Conservation (phyloP, 192 early-diverging fungal species). For the Backusella mclennaniae region DNA sequence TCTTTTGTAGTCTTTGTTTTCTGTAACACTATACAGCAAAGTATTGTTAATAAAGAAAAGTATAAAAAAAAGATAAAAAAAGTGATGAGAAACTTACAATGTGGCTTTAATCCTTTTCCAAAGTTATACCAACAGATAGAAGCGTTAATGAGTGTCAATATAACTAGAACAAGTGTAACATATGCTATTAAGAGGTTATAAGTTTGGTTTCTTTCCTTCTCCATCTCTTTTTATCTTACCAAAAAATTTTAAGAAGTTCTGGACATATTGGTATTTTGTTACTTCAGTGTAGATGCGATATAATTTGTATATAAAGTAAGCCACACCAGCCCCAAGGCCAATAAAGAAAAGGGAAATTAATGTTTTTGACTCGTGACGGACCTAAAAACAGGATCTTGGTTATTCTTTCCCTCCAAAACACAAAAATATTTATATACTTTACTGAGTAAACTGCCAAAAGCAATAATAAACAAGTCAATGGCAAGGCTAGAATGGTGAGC, state of each 20-base stretch:
- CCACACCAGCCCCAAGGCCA: conserved; percentile 59
- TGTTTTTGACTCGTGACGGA: conserved; percentile 61
- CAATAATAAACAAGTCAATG: conserved; percentile 58
- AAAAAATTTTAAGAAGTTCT: conserved; percentile 69
- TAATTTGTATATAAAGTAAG: conserved; percentile 69
- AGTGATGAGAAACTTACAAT: conserved; percentile 41
- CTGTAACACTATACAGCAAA: neutral
- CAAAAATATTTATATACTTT: neutral
- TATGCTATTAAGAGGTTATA: conserved; percentile 25
- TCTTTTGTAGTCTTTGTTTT: neutral
- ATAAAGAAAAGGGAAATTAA: conserved; percentile 61
- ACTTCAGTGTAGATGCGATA: conserved; percentile 57
- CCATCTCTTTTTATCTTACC: conserved; percentile 38
- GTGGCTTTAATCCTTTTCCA: conserved; percentile 61
- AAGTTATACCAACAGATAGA: conserved; percentile 62
- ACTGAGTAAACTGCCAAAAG: conserved; percentile 65
- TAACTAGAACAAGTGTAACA: conserved; percentile 43
- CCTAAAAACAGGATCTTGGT: conserved; percentile 10
- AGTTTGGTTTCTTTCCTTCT: neutral
- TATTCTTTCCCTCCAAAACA: conserved; percentile 1
- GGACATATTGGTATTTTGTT: conserved; percentile 45
- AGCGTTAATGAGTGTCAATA: conserved; percentile 55
- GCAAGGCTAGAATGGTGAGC: conserved; percentile 55
- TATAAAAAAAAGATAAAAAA: neutral
- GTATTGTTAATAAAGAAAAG: neutral